Conservation (phyloP, 768 basidiomycete species). For the Omphalotus guepiniiformis region DNA sequence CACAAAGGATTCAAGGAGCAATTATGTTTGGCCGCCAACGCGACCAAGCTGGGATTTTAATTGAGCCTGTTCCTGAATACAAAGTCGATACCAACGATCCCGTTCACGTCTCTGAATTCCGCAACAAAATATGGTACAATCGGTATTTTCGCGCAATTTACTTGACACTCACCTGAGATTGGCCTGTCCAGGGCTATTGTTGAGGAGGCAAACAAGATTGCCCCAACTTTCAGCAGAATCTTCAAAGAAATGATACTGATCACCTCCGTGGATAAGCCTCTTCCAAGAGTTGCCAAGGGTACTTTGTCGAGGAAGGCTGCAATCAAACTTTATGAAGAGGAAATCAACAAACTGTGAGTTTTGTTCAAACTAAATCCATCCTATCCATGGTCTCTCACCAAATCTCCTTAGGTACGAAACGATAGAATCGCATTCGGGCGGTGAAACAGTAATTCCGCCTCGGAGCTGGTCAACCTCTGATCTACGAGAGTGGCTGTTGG, state of each 20-base stretch:
- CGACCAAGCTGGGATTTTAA: slow-evolving; percentile 26
- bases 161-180: not conserved
- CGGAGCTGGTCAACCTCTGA: slow-evolving; percentile 6
- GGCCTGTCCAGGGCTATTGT: slow-evolving; percentile 26
- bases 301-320: slow-evolving; percentile 39
- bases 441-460: slow-evolving; percentile 16
- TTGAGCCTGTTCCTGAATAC: slow-evolving; percentile 23
- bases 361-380: not conserved
- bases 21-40: slow-evolving; percentile 39
- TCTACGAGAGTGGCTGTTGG: slow-evolving; percentile 15
- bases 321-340: slow-evolving; percentile 31
- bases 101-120: slow-evolving; percentile 17
- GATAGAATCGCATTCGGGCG: not conserved
- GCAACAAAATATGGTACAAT: slow-evolving; percentile 27
- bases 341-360: slow-evolving; percentile 36
- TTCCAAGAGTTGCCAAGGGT: slow-evolving; percentile 42
- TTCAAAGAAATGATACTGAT: slow-evolving; percentile 52
- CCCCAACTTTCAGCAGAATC: slow-evolving; percentile 37
- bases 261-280: slow-evolving; percentile 32
- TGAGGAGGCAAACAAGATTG: slow-evolving; percentile 36
- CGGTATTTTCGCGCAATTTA: slow-evolving; percentile 22
- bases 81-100: slow-evolving; percentile 25
- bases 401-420: slow-evolving; percentile 1
- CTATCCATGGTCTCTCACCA: not conserved
- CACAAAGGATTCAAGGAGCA: slow-evolving; percentile 18